Percentiles rank a stretch among this genome's conserved stretches.
phyloP scores from a whole-genome alignment of 2,329 filamentous ascomycete genomes.

The Tolypocladium nubicola region DNA sequence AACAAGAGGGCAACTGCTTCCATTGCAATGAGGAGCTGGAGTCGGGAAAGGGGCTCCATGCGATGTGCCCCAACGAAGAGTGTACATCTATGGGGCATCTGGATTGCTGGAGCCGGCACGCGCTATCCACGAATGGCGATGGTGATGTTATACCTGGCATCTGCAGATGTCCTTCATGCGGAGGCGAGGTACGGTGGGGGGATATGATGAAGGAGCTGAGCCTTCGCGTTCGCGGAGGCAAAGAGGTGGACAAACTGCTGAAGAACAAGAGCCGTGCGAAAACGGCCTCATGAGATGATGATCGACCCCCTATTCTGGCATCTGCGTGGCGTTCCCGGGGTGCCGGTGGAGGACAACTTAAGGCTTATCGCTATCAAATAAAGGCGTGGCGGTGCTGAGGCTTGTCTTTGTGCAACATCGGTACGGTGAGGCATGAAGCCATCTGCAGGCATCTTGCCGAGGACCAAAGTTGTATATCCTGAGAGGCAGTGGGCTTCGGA shows the following conservation, averaged over 20 bases:
- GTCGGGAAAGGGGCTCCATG: conserved; percentile 40
- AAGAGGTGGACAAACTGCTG: conserved; percentile 59
- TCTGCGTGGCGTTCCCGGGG: not conserved
- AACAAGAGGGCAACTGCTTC: conserved; percentile 43
- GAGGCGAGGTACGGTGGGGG: conserved; percentile 53
- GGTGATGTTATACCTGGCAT: conserved; percentile 51
- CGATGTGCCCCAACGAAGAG: conserved; percentile 40
- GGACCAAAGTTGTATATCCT: not conserved
- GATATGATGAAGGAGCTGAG: conserved; percentile 77
- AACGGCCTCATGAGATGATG: conserved; percentile 1
- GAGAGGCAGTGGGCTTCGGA: not conserved
- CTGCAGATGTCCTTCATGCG: conserved; percentile 64
- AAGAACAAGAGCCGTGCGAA: conserved; percentile 33
- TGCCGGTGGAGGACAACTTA: no score
- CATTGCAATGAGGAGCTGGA: conserved; percentile 37
- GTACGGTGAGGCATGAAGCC: not conserved
- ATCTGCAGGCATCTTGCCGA: not conserved
- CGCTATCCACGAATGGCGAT: conserved; percentile 27
- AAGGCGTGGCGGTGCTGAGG: not conserved
- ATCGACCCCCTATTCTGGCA: not conserved
- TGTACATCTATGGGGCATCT: conserved; percentile 51
- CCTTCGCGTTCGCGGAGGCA: conserved; percentile 57
- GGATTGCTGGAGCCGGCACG: conserved; percentile 46
- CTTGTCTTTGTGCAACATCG: not conserved
- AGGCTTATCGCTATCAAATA: not conserved